Evolutionary conservation across 352 stramenopile genomes (phyloP), one percentile per base, ranked within the genome.

Genomic region (Phytophthora pseudosyringae): DNA sequence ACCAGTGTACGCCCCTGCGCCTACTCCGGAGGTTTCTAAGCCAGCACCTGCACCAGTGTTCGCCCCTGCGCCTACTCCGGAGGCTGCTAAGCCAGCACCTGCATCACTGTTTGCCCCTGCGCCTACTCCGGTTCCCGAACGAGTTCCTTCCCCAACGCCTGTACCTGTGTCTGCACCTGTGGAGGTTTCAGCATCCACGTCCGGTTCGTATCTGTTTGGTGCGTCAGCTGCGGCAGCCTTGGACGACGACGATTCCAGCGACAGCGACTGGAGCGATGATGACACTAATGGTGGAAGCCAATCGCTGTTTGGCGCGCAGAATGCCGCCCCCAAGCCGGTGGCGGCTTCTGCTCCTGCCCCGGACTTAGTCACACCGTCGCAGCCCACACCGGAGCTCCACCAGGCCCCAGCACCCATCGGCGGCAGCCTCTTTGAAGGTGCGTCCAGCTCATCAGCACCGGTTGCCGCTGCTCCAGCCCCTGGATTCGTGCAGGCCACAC

Each of bases 251-350:
- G 66, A 89, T 41, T 82, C 78, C 10, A 88, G 78, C 44, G 81
- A 90, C 41, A 89, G 80, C 31, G 81, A 90, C 67, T 90, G 81
- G 81, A 88, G 80, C 33, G 80, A 89, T 52, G 73, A 84, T 43
- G 79, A 90, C 21, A 74, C 71, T n/a, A 63, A 64, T 16, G 29
- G 28, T 33, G 45, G 36, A 43, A 62, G 43, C 12, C 70, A 77
- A 15, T 66, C 76, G 36, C 64, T 84, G 18, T 88, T 84, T 54
- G 75, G 72, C n/a, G 61, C 65, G 3, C 68, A 64, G 48, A 57
- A 51, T 52, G 29, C 62, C 10, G 59, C 50, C 29, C 46, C 67
- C 13, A 64, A 64, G 18, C 47, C 69, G 15, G 38, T 56, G 5
- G 38, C 59, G 5, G 53, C 47, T 33, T 39, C 58, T 51, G 50